These are phyloP conservation scores for Apiotrichum laibachii DNA, from an alignment of 1,284 basidiomycete genomes.

Conservation along the genomic window DNA sequence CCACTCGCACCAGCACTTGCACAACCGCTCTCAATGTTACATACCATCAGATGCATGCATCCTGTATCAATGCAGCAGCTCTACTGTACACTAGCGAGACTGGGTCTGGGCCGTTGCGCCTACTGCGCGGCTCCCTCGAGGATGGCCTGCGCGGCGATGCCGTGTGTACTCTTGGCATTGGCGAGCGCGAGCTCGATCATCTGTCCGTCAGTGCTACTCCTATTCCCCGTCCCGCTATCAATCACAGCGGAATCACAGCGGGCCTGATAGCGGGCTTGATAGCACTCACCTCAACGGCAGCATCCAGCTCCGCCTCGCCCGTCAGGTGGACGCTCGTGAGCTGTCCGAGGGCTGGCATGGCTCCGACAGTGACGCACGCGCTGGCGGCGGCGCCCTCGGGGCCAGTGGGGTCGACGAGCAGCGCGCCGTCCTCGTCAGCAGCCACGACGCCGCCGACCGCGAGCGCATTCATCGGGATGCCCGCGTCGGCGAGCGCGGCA, in stretches of 20 bases:
- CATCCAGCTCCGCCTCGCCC: slow-evolving; percentile 55
- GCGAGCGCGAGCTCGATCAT: slow-evolving; percentile 37
- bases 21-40: too few species aligned
- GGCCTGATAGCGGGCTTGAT: too few species aligned
- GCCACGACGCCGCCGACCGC: slow-evolving; percentile 42
- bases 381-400: slow-evolving; percentile 54
- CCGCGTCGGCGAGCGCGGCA: slow-evolving; percentile 64
- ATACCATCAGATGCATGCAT: too few species aligned
- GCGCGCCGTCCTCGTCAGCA: slow-evolving; percentile 33
- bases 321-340: slow-evolving; percentile 78
- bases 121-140: slow-evolving; percentile 18
- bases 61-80: too few species aligned
- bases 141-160: slow-evolving; percentile 32
- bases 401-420: slow-evolving; percentile 72
- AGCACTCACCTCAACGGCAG: slow-evolving; percentile 37
- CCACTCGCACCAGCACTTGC: too few species aligned
- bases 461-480: slow-evolving; percentile 45
- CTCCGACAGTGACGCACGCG: slow-evolving; percentile 69
- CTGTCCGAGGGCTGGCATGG: slow-evolving; percentile 85
- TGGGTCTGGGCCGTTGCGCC: neutral
- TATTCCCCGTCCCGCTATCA: too few species aligned
- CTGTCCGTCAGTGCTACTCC: slow-evolving; percentile 11
- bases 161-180: slow-evolving; percentile 33
- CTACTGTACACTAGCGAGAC: neutral
- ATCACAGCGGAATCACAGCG: too few species aligned